Conservation (phyloP, 2,329 filamentous ascomycete genomes). For the Tolypocladium tropicale region DNA sequence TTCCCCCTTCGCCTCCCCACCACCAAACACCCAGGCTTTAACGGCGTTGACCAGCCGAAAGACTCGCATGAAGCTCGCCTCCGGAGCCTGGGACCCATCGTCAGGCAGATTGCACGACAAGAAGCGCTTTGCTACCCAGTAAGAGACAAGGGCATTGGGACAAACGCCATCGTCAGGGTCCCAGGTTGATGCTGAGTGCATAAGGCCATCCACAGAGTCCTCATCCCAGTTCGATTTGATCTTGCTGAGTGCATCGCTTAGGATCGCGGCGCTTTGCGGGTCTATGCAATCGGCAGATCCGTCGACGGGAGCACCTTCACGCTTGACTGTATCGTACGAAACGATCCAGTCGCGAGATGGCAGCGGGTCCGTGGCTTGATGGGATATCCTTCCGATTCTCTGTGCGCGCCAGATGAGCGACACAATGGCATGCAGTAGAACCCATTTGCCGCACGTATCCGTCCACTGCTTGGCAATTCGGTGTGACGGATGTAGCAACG, state of each 20-base stretch:
- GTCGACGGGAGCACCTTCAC: neutral
- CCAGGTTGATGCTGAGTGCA: neutral
- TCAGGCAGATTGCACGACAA: neutral
- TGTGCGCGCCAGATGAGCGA: neutral
- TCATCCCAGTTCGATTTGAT: neutral
- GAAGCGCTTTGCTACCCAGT: neutral
- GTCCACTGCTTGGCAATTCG: neutral
- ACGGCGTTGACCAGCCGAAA: neutral
- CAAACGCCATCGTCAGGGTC: neutral
- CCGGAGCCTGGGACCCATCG: neutral
- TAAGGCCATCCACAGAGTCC: neutral
- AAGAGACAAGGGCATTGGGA: neutral
- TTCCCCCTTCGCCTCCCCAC: conserved; percentile 38
- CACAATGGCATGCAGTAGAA: neutral
- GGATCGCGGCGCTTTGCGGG: neutral
- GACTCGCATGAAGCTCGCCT: neutral
- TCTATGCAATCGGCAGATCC: neutral
- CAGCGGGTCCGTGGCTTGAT: neutral
- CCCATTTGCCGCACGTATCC: neutral
- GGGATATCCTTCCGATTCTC: neutral
- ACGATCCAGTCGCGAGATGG: neutral
- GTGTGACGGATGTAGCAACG: conserved; percentile 44
- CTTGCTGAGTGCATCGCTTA: neutral
- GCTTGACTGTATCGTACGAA: neutral
- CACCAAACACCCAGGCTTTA: neutral